Percentiles rank a stretch among this genome's conserved stretches.
phyloP scores from a whole-genome alignment of 768 basidiomycete genomes.

The Suillus subluteus region DNA sequence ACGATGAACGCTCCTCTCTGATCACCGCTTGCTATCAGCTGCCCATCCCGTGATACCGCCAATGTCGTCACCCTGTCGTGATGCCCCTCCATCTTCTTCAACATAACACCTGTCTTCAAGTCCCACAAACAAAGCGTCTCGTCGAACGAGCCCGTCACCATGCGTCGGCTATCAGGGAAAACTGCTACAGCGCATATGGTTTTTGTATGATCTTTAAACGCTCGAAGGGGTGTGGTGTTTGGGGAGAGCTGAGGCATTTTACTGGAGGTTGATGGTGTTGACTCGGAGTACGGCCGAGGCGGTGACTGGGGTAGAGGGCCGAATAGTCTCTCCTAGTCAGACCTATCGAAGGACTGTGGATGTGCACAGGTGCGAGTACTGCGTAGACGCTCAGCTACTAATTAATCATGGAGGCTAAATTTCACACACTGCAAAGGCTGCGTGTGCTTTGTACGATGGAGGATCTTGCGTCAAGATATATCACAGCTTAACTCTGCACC shows the following conservation, averaged over 20 bases:
- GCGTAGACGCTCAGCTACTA: neutral
- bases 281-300: neutral
- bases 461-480: neutral
- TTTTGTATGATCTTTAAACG: neutral
- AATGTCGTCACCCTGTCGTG: slow-evolving; percentile 42
- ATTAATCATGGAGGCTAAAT: neutral
- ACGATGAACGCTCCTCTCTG: neutral
- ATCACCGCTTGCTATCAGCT: neutral
- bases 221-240: neutral
- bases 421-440: neutral
- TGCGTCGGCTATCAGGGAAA: neutral
- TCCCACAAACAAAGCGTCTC: slow-evolving; percentile 2
- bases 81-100: slow-evolving; percentile 44
- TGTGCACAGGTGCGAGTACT: neutral
- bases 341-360: neutral
- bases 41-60: slow-evolving; percentile 1
- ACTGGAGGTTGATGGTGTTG: neutral
- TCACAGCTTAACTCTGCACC: neutral
- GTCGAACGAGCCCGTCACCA: neutral
- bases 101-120: neutral
- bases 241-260: neutral
- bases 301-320: neutral
- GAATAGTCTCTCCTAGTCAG: neutral
- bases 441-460: neutral
- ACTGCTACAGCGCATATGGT: neutral